phyloP scores from a whole-genome alignment of 129 eudicot genomes.

The Helichrysum umbraculigerum region DNA sequence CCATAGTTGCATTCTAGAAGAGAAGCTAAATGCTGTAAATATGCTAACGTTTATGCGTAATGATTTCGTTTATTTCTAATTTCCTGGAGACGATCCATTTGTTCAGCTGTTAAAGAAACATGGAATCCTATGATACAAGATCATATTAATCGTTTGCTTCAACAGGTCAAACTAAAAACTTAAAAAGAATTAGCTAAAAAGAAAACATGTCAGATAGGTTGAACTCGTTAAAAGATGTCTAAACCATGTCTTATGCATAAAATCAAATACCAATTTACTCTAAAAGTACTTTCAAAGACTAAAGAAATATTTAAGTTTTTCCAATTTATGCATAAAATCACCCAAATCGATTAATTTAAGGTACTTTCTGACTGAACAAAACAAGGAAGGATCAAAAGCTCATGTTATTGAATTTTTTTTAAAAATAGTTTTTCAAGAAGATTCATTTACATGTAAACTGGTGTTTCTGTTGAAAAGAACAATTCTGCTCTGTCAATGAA shows the following conservation, averaged over 20 bases:
- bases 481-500: slow-evolving; percentile 68
- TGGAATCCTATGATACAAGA: not conserved
- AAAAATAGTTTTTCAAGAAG: slow-evolving; percentile 15
- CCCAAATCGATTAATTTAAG: not conserved
- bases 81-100: not conserved
- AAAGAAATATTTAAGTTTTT: too few relatives aligned
- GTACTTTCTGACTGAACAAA: not conserved
- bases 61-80: not conserved
- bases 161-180: not conserved
- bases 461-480: slow-evolving; percentile 68
- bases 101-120: not conserved
- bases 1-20: not conserved
- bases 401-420: slow-evolving; percentile 13
- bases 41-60: not conserved
- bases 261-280: not conserved
- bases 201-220: not conserved
- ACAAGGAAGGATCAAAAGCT: slow-evolving; percentile 12
- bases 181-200: not conserved
- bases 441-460: slow-evolving; percentile 31
- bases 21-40: not conserved
- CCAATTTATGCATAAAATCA: not conserved
- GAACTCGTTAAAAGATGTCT: not conserved
- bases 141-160: not conserved
- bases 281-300: too few relatives aligned
- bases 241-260: not conserved